phyloP scores from a whole-genome alignment of 2,329 filamentous ascomycete species.

The Fusarium liriodendri region DNA sequence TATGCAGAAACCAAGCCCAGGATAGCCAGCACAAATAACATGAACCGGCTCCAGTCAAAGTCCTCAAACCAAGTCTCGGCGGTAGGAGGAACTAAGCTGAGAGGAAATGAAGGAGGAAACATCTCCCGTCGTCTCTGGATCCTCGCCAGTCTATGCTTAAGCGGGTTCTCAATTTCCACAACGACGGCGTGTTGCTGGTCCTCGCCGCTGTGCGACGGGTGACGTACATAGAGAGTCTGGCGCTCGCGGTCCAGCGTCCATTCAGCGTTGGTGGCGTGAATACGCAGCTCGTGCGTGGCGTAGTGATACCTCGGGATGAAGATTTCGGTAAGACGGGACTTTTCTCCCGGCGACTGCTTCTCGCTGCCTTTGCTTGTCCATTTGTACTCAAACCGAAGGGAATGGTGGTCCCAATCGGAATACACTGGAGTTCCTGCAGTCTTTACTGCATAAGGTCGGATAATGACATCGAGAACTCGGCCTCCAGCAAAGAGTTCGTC shows the following conservation, averaged over 20 bases:
- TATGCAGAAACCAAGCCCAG: conserved; percentile 6
- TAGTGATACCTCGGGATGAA: conserved; percentile 55
- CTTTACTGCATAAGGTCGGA: conserved; percentile 56
- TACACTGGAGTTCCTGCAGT: conserved; percentile 50
- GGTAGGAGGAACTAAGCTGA: conserved; percentile 23
- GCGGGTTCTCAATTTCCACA: conserved; percentile 40
- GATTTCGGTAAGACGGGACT: conserved; percentile 48
- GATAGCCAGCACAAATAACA: conserved; percentile 13
- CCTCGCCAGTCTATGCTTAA: conserved; percentile 36
- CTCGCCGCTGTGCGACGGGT: conserved; percentile 14
- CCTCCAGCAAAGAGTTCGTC: conserved; percentile 54
- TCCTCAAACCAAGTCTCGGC: conserved; percentile 37
- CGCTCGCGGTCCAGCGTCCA: conserved; percentile 44
- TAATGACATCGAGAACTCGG: conserved; percentile 52
- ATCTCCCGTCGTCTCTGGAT: conserved; percentile 15
- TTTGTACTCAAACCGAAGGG: conserved; percentile 49
- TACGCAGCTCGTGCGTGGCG: conserved; percentile 39
- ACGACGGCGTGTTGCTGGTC: conserved; percentile 32
- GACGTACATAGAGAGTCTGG: conserved; percentile 47
- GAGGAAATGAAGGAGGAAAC: conserved; percentile 24
- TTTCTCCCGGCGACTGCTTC: conserved; percentile 31
- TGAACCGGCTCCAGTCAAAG: conserved; percentile 18
- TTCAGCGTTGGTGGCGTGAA: conserved; percentile 45
- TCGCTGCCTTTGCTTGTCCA: conserved; percentile 41
- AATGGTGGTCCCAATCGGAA: conserved; percentile 51